Conservation (phyloP, 176 grass and related monocot species). For the Alloteropsis semialata region DNA sequence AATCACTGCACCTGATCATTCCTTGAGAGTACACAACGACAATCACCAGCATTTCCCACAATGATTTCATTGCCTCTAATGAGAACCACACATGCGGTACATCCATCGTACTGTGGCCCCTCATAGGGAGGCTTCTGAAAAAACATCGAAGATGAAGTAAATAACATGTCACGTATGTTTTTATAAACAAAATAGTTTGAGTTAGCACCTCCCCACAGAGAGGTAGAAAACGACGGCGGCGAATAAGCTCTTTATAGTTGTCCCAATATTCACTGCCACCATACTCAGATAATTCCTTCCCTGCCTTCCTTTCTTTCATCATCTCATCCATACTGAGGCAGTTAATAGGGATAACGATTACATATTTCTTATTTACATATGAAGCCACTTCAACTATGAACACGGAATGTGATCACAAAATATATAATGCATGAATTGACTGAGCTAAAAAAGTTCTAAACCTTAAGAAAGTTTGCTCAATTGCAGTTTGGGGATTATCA, state of each 20-base stretch:
- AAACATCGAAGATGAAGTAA: slow-evolving; percentile 11
- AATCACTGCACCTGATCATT: slow-evolving; percentile 28
- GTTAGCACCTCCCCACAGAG: slow-evolving; percentile 21
- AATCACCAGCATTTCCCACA: slow-evolving; percentile 53
- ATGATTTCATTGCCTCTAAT: slow-evolving; percentile 43
- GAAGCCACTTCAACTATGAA: not conserved
- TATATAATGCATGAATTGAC: not conserved
- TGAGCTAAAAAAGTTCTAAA: not conserved
- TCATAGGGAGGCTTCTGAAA: slow-evolving; percentile 9
- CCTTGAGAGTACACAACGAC: slow-evolving; percentile 47
- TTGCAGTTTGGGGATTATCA: not conserved
- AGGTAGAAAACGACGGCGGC: not conserved
- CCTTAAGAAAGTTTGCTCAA: slow-evolving; percentile 28
- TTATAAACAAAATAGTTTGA: slow-evolving; percentile 12
- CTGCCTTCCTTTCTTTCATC: slow-evolving; percentile 4
- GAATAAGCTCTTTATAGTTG: not conserved
- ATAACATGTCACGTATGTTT: not conserved
- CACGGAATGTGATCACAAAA: slow-evolving; percentile 2
- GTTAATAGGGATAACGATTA: not conserved
- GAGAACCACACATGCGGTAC: slow-evolving; percentile 45
- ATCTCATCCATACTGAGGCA: slow-evolving; percentile 43
- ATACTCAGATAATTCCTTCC: slow-evolving; percentile 21
- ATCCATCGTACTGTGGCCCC: slow-evolving; percentile 24
- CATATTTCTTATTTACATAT: not conserved
- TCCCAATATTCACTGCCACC: not conserved